A percentile compares a stretch with the other conserved stretches of the same genome.
phyloP scores from a whole-genome alignment of 1,139 yeast species.

The Candida tetrigidarum region DNA sequence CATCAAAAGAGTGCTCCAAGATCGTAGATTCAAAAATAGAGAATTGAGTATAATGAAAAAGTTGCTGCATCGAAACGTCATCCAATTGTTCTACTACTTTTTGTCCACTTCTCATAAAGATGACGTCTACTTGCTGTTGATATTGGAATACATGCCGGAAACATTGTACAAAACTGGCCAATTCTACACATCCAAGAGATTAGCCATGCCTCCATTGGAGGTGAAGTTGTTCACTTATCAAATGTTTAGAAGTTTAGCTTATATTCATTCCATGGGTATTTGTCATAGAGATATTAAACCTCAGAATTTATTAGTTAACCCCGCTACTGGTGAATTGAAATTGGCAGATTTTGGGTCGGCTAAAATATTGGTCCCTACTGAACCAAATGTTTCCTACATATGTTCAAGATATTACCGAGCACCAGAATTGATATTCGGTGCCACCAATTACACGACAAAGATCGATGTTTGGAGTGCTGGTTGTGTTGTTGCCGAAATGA shows the following conservation, averaged over 20 bases:
- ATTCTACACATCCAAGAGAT: constrained; percentile 74
- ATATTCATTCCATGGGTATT: constrained; percentile 87
- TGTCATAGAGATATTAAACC: constrained; percentile 99
- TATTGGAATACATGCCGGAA: constrained; percentile 92
- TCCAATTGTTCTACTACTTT: constrained; percentile 85
- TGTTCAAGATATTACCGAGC: constrained; percentile 98
- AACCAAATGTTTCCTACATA: constrained; percentile 94
- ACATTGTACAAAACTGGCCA: constrained; percentile 91
- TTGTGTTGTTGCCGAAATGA: constrained; percentile 96
- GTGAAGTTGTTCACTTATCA: constrained; percentile 92
- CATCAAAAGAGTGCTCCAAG: constrained; percentile 92
- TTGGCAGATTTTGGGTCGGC: constrained; percentile 99
- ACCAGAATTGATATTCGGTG: constrained; percentile 90
- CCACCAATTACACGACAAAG: constrained; percentile 93
- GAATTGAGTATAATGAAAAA: constrained; percentile 95
- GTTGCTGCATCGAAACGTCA: constrained; percentile 84
- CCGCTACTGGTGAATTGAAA: constrained; percentile 80
- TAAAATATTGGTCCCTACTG: constrained; percentile 83
- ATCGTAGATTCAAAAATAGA: constrained; percentile 92
- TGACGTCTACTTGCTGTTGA: constrained; percentile 84
- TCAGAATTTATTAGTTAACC: constrained; percentile 89
- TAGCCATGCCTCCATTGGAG: constrained; percentile 87
- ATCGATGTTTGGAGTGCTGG: constrained; percentile 99
- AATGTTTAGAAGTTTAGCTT: constrained; percentile 86
- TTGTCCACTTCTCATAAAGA: constrained; percentile 81